phyloP scores from a whole-genome alignment of 257 asterid species.

The Cynanchum wilfordii region DNA sequence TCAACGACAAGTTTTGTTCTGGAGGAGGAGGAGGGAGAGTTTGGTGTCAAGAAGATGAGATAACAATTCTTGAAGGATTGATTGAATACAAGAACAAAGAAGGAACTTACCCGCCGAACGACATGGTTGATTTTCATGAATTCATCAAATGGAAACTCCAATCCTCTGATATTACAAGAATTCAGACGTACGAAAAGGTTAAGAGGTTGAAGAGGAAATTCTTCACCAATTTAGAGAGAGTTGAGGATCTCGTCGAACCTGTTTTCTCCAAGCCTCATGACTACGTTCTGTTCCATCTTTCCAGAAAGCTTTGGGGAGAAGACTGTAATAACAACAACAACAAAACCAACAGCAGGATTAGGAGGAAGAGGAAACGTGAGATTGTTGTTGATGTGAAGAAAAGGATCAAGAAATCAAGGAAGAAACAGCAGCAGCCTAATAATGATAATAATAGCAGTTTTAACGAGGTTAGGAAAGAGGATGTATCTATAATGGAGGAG shows the following conservation, averaged over 20 bases:
- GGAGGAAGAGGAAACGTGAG: too few relatives aligned
- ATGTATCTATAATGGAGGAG: neutral
- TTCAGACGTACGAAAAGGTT: constrained; percentile 40
- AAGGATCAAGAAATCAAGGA: too few relatives aligned
- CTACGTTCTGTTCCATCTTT: constrained; percentile 24
- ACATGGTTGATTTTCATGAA: constrained; percentile 35
- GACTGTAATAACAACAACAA: neutral
- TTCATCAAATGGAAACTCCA: constrained; percentile 32
- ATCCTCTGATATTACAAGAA: constrained; percentile 26
- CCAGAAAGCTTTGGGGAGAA: constrained; percentile 50
- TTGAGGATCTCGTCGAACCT: constrained; percentile 28
- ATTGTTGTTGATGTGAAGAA: neutral
- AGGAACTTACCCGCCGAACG: constrained; percentile 29
- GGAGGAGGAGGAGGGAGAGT: constrained; percentile 26
- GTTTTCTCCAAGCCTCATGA: constrained; percentile 47
- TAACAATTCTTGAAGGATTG: constrained; percentile 45
- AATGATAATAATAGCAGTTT: too few relatives aligned
- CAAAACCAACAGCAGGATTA: too few relatives aligned
- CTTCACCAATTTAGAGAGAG: constrained; percentile 24
- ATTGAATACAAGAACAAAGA: constrained; percentile 31
- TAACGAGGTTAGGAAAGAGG: neutral
- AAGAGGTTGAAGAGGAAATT: constrained; percentile 46
- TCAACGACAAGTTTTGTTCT: constrained; percentile 13
- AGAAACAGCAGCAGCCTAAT: neutral
- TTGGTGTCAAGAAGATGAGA: constrained; percentile 56